Base-by-base conservation (phyloP, 1,284 basidiomycete species). In the Puccinia hordei region DNA sequence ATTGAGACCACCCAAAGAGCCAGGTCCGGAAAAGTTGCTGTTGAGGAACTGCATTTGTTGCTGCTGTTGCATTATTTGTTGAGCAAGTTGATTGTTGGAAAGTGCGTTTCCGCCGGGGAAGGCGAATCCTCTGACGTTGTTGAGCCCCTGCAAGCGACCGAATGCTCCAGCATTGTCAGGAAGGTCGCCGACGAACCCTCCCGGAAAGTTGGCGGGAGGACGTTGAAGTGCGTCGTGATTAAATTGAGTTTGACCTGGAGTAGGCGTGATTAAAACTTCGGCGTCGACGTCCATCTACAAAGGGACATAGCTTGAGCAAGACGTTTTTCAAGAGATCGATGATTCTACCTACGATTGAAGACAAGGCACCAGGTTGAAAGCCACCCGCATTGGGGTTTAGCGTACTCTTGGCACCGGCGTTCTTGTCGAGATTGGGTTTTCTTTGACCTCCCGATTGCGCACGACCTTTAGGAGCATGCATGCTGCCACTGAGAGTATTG, bases 301-400 rank as follows among this genome's bases (percentile, higher is more conserved):
- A 51, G 17, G n/a, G 22, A 61, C 53, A 46, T 10, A 19, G 53
- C 15, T 35, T 71, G 27, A 79, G 55, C 33, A 44, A 27, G 15
- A 6, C 24, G 72, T 27, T 30, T 35, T 22, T 24, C 38, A 53
- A 13, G 38, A 15, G 30, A 61, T 27, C 44, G 27, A 57, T 71
- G 53, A 19, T 35, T 49, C 12, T 35, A 83, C 84, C 83, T 65
- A 77, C 81, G 63, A 85, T 83, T 1, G 83, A 81, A 41, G 82
- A 82, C 46, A 85, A 82, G 22, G 82, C 81, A 57, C 82, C 82
- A 22, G 84, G 84, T 44, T 83, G 83, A 80, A 85, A 85, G 0
- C 84, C 84, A 66, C 84, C 84, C 2, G 84, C 84, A 44, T 82
- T 82, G 24, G 84, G 84, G 81, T 85, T 85, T 51, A 85, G 82